Percentiles rank a stretch among this genome's conserved stretches.
phyloP scores from a whole-genome alignment of 2,329 filamentous ascomycete species.

The Dactylella cylindrospora region DNA sequence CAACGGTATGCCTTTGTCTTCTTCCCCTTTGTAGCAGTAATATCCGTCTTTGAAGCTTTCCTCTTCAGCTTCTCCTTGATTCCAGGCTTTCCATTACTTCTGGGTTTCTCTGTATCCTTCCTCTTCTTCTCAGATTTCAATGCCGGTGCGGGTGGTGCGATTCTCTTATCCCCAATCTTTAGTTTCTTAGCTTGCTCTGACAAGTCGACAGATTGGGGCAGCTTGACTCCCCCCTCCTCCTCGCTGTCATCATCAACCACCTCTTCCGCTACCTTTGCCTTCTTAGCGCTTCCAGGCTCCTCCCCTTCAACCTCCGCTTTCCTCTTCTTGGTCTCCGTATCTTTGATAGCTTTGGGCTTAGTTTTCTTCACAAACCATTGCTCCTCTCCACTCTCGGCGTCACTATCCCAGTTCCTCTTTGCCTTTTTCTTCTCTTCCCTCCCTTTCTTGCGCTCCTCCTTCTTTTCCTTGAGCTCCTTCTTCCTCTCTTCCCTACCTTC shows the following conservation, averaged over 20 bases:
- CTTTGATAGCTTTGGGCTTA: conserved; percentile 2
- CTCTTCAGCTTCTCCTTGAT: conserved; percentile 37
- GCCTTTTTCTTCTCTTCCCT: conserved; percentile 43
- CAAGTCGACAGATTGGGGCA: conserved; percentile 17
- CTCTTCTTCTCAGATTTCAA: conserved; percentile 26
- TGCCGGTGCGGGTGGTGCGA: conserved; percentile 31
- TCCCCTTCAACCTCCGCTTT: conserved; percentile 38
- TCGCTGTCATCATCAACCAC: conserved; percentile 19
- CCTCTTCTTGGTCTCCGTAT: conserved; percentile 39
- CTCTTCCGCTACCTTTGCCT: conserved; percentile 42
- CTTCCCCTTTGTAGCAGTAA: conserved; percentile 18
- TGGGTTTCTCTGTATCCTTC: conserved; percentile 1
- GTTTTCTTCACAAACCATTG: conserved; percentile 26
- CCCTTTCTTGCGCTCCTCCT: conserved; percentile 53
- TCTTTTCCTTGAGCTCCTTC: conserved; percentile 57
- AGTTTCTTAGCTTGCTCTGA: conserved; percentile 46
- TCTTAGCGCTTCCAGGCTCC: conserved; percentile 43
- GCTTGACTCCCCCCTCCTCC: conserved; percentile 20
- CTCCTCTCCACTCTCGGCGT: conserved; percentile 34
- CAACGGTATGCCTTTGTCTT: conserved; percentile 33
- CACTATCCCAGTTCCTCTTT: conserved; percentile 42
- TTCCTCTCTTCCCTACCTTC: conserved; percentile 51
- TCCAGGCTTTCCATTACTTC: conserved; percentile 10
- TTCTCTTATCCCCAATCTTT: conserved; percentile 43
- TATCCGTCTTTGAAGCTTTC: conserved; percentile 32